Base-by-base conservation (phyloP, 192 early-diverging fungal species). In the Diversispora eburnea region DNA sequence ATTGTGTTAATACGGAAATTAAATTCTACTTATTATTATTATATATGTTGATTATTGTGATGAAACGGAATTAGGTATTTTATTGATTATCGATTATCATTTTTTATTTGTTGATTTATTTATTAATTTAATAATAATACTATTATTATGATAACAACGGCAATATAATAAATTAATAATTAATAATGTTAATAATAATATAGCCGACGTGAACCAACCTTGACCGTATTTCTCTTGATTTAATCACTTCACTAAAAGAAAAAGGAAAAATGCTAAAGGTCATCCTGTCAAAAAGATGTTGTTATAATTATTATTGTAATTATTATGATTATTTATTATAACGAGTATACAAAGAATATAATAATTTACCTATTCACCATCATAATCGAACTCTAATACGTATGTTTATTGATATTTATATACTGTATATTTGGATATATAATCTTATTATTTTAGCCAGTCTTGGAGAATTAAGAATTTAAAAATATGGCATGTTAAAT, bases 211-310 rank as follows among this genome's bases (percentile, higher is more conserved):
- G 15, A 75, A 81, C 62, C 83, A 81, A 2, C 80, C 83, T 19
- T 89, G 58, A 73, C 79, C 2, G 87, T 86, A 13, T 91, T 87
- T 47, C 75, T 92, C 13, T 91, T 77, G 85, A 84, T 20, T 70
- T 89, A 25, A 83, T 93, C 20, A 82, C 85, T 7, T 81, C 87
- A 47, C 72, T 92, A 15, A 87, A 86, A 22, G 72, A 73, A 63
- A 88, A 89, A 39, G 72, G 63, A 48, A 88, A 89, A n/a, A 90
- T 75, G 72, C 83, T 33, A 89, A 91, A 78, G 79, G 83, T 61
- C 91, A 87, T 77, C 90, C 89, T 3, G 86, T 91, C 3, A 91
- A 91, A 75, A 90, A 89, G 84, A 82, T 86, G 54, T n/a, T n/a
- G n/a, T n/a, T n/a, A n/a, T n/a, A n/a, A n/a, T n/a, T n/a, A n/a